A percentile compares a stretch with the other conserved stretches of the same genome.
These are phyloP conservation scores for Collybia sp. DNA, from an alignment of 768 basidiomycete genomes.

Conservation along the genomic window DNA sequence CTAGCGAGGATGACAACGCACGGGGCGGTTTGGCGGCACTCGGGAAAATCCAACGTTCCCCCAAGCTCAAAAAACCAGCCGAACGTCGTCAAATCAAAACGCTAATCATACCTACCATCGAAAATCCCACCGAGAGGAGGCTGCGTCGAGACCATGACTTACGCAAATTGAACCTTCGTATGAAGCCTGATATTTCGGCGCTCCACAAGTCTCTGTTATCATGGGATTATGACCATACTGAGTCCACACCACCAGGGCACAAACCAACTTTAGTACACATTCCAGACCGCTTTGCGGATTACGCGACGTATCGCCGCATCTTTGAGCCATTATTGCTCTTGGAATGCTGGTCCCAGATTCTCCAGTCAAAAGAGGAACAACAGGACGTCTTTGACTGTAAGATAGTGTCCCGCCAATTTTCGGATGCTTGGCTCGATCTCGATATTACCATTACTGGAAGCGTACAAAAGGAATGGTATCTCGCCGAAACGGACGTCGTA, in stretches of 20 bases:
- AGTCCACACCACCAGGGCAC: slow-evolving; percentile 57
- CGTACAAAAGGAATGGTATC: slow-evolving; percentile 65
- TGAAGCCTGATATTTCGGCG: slow-evolving; percentile 77
- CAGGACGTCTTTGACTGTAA: slow-evolving; percentile 54
- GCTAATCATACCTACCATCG: slow-evolving; percentile 46
- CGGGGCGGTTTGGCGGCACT: slow-evolving; percentile 48
- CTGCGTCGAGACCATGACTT: slow-evolving; percentile 56
- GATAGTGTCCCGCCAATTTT: slow-evolving; percentile 63
- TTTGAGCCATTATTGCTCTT: slow-evolving; percentile 84
- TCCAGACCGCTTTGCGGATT: slow-evolving; percentile 61
- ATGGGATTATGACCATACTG: slow-evolving; percentile 78
- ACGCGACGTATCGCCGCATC: slow-evolving; percentile 62
- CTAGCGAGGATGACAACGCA: slow-evolving; percentile 35
- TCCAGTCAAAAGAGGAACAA: slow-evolving; percentile 67
- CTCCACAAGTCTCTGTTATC: slow-evolving; percentile 77
- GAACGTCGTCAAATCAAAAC: slow-evolving; percentile 63
- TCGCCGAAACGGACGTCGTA: slow-evolving; percentile 85
- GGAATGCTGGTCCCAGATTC: slow-evolving; percentile 89
- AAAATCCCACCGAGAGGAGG: slow-evolving; percentile 44
- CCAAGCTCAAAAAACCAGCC: slow-evolving; percentile 49
- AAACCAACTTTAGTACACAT: slow-evolving; percentile 36
- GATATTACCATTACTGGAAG: slow-evolving; percentile 57
- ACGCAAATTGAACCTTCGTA: slow-evolving; percentile 56
- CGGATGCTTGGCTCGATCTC: slow-evolving; percentile 81
- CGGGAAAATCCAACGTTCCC: slow-evolving; percentile 55